A percentile compares a stretch with the other conserved stretches of the same genome.
These are phyloP conservation scores for Aspergillus japonicus DNA, from an alignment of 2,329 filamentous ascomycete genomes.

Conservation along the genomic window DNA sequence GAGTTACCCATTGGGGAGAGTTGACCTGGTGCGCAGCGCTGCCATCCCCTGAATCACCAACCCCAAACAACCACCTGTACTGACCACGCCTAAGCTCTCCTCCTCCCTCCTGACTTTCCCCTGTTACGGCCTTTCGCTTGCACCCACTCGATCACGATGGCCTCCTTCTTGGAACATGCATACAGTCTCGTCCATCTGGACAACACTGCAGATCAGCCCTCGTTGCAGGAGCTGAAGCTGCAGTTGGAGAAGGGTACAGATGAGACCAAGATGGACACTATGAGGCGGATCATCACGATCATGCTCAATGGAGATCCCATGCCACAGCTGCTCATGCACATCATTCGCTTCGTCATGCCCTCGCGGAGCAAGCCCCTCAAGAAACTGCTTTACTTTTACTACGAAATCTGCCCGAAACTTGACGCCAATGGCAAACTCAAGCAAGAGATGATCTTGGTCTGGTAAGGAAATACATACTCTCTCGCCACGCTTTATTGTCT, in stretches of 20 bases:
- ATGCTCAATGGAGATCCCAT: slow-evolving; percentile 99
- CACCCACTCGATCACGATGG: slow-evolving; percentile 62
- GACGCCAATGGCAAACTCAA: slow-evolving; percentile 91
- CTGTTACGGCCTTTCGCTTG: slow-evolving; percentile 20
- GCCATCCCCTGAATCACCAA: slow-evolving; percentile 12
- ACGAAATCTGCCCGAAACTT: slow-evolving; percentile 96
- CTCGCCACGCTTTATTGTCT: slow-evolving; percentile 2
- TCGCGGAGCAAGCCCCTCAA: slow-evolving; percentile 95
- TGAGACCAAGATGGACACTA: slow-evolving; percentile 89
- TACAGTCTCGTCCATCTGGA: slow-evolving; percentile 98
- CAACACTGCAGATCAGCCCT: slow-evolving; percentile 90
- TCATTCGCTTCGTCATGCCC: slow-evolving; percentile 99
- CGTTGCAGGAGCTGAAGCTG: slow-evolving; percentile 84
- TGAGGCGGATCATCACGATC: slow-evolving; percentile 92
- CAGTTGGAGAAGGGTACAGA: slow-evolving; percentile 93
- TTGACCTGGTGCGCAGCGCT: slow-evolving; percentile 26
- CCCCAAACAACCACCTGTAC: slow-evolving; percentile 32
- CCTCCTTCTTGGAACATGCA: slow-evolving; percentile 87
- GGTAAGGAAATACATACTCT: slow-evolving; percentile 56
- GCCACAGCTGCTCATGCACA: slow-evolving; percentile 96
- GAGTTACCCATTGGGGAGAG: slow-evolving; percentile 26
- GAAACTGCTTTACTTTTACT: slow-evolving; percentile 99
- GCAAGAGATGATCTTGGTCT: slow-evolving; percentile 99
- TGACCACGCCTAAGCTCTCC: slow-evolving; percentile 34
- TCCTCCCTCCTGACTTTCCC: slow-evolving; percentile 29